A percentile compares a stretch with the other conserved stretches of the same genome.
Evolutionary conservation across 106 monocot species (phyloP).

Genomic region (Dendrobium chrysotoxum): DNA sequence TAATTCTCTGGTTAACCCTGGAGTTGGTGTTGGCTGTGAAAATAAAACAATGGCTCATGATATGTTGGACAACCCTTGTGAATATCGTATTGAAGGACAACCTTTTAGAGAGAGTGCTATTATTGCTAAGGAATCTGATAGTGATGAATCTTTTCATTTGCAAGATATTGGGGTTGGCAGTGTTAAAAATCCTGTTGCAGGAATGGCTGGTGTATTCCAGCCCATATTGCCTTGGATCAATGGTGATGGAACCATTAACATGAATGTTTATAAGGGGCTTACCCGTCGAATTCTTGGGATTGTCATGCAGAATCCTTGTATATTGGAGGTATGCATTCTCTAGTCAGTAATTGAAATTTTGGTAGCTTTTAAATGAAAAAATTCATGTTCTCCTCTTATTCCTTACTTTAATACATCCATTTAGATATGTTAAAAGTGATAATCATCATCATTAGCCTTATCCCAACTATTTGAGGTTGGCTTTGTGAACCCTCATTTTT

Average conservation of each 20-base stretch:
- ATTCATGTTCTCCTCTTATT: background rate
- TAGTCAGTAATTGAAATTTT: background rate
- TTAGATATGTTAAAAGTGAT: background rate
- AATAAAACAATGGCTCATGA: constrained; percentile 39
- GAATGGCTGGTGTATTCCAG: constrained; percentile 6
- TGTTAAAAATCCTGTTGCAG: constrained; percentile 2
- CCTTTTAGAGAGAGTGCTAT: background rate
- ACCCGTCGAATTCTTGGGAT: constrained; percentile 72
- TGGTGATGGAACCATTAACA: constrained; percentile 78
- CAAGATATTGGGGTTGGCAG: constrained; percentile 6
- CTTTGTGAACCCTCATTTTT: too few species aligned
- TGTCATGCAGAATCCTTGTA: constrained; percentile 91
- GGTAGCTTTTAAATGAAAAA: background rate
- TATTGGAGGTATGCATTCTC: constrained; percentile 58
- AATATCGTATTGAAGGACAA: background rate
- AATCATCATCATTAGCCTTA: too few species aligned
- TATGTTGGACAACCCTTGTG: constrained; percentile 12
- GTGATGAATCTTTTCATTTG: background rate
- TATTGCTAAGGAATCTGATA: background rate
- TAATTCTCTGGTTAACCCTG: constrained; percentile 10
- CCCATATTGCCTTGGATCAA: constrained; percentile 94
- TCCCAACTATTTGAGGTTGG: too few species aligned
- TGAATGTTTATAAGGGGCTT: constrained; percentile 63
- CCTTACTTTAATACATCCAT: background rate
- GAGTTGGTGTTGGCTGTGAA: constrained; percentile 22